Base-by-base conservation (phyloP, 306 rosid species). In the Cicer bijugum region DNA sequence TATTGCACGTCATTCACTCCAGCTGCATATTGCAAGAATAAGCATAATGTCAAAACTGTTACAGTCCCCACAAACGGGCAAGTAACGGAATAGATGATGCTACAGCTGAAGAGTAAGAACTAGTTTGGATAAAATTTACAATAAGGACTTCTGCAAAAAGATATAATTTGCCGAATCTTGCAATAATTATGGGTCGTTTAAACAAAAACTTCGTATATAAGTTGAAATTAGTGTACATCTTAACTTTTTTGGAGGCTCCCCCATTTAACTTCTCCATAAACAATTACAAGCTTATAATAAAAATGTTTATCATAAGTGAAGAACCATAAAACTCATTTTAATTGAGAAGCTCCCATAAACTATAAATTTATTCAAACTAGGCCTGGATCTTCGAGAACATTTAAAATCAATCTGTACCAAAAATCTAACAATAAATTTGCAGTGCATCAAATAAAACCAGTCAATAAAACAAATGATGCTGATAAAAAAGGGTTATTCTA, bases 1-100 rank as follows among this genome's bases (percentile, higher is more conserved):
- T 95, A 95, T 75, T 86, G 90, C 91, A 91, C 75, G 38, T 85
- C 83, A 84, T 84, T 81, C 84, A 71, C 85, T 46, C 90, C 85
- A 70, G 84, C 97, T 95, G 88, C 79, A 73, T 42, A 71, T 71
- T 69, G 47, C 52, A 77, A 28, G 58, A 56, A 78, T 19, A 28
- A 61, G 28, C 43, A 37, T 19, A 70, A 46, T 52, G 58, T 69
- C 17, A 83, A 53, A 66, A 38, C 72, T 68, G 53, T 45, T 45
- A 56, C 46, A 78, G 40, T 82, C 73, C 39, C 40, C 38, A 65
- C 35, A 66, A 61, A 59, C 70, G 75, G 70, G 48, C 65, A n/a
- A 80, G 71, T 3, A 75, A 48, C 46, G n/a, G 56, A 77, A 62
- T 17, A 75, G 35, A 72, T 33, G 38, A 12, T 60, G 14, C 39